A percentile compares a stretch with the other conserved stretches of the same genome.
These are phyloP conservation scores for Trichoderma gamsii DNA, from an alignment of 495 filamentous ascomycete species.

Conservation along the genomic window DNA sequence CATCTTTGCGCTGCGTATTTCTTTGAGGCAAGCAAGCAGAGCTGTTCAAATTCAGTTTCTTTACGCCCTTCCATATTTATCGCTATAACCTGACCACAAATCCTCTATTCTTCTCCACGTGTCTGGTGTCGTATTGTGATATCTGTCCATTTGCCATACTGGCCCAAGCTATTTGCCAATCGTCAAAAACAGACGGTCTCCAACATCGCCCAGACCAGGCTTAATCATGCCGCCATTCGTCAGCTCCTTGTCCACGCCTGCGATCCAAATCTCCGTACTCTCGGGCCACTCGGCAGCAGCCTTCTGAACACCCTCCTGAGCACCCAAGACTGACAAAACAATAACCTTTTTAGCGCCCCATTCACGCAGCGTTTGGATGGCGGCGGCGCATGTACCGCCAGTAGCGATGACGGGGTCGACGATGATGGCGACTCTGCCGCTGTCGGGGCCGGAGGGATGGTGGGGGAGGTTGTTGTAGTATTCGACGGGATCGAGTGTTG, in stretches of 20 bases:
- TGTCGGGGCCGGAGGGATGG: conserved; percentile 36
- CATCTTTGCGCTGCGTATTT: not conserved
- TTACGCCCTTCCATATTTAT: not conserved
- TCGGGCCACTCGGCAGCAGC: conserved; percentile 70
- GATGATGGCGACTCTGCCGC: conserved; percentile 65
- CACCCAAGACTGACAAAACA: conserved; percentile 70
- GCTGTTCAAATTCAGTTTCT: not conserved
- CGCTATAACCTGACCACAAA: not conserved
- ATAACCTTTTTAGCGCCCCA: conserved; percentile 84
- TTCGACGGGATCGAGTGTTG: conserved; percentile 81
- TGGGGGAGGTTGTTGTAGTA: conserved; percentile 98
- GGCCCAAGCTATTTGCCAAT: conserved; percentile 66
- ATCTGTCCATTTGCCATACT: not conserved
- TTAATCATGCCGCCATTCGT: conserved; percentile 81
- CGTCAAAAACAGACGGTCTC: conserved; percentile 87
- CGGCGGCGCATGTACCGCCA: conserved; percentile 80
- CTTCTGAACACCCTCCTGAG: conserved; percentile 54
- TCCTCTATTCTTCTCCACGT: not conserved
- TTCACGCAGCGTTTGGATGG: conserved; percentile 80
- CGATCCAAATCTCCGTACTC: conserved; percentile 75
- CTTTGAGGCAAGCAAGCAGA: not conserved
- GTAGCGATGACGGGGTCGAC: conserved; percentile 93
- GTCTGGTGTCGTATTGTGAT: not conserved
- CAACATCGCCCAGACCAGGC: conserved; percentile 86
- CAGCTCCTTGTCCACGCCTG: conserved; percentile 66